Percentiles rank a stretch among this genome's conserved stretches.
Conservation (phyloP, 768 basidiomycete species). For the Glaciozyma martinii region DNA sequence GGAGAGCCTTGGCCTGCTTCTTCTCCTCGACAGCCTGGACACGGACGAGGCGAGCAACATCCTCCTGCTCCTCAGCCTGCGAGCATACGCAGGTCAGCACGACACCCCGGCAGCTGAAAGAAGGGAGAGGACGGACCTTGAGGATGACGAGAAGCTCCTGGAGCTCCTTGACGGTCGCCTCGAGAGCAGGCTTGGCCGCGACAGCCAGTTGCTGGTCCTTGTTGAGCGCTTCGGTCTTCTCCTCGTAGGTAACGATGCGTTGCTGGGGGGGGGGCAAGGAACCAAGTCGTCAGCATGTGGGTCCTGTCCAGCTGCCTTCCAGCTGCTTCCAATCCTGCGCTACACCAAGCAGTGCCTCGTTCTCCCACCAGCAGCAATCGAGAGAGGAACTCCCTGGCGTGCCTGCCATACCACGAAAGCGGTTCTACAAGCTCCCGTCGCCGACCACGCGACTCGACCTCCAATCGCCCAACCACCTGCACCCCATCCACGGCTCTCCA, state of each 20-base stretch:
- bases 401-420: not conserved
- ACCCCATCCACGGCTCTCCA: not conserved
- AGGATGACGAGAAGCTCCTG: conserved; percentile 32
- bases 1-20: conserved; percentile 26
- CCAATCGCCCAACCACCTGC: not conserved
- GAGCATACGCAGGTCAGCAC: not conserved
- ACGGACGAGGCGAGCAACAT: conserved; percentile 22
- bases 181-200: conserved; percentile 28
- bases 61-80: conserved; percentile 33
- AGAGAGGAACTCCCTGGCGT: too few relatives aligned
- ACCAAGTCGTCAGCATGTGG: not conserved
- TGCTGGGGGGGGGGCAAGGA: conserved; percentile 20
- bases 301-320: not conserved
- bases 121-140: conserved; percentile 25
- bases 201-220: conserved; percentile 35
- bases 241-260: conserved; percentile 34
- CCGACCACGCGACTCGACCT: too few relatives aligned
- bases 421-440: too few relatives aligned
- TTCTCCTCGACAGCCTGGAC: conserved; percentile 22
- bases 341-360: too few relatives aligned
- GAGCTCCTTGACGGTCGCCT: conserved; percentile 33
- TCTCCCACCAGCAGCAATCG: too few relatives aligned
- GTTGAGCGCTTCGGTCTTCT: conserved; percentile 29
- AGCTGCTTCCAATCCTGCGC: too few relatives aligned
- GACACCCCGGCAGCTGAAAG: too few relatives aligned